Base-by-base conservation (phyloP, 352 stramenopile genomes). In the Pythium rhizo-oryzae region DNA sequence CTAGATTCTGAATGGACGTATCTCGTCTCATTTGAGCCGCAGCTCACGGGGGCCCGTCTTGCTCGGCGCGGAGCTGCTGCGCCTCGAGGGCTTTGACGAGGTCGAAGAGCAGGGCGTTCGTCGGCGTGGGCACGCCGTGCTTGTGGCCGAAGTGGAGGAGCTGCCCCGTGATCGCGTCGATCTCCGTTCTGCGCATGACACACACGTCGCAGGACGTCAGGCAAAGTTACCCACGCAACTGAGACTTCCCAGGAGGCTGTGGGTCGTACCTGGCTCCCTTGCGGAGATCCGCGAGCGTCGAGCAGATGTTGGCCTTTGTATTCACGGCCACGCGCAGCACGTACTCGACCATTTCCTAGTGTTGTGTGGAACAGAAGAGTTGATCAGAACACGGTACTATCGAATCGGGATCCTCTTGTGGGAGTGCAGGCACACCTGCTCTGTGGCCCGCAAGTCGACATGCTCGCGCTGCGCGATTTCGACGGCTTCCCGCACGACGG, bases 211-310 rank as follows among this genome's bases (percentile, higher is more conserved):
- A 46, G 24, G 52, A 19, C n/a, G n/a, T n/a, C 35, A 12, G 8
- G 9, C 13, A 58, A 5, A 25, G 50, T 4, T 11, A n/a, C n/a
- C n/a, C n/a, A 51, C 11, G 9, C 16, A n/a, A 60, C 18, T 9
- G 50, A 28, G 13, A 6, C 63, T 25, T 59, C 30, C 18, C 47
- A 2, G 16, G 39, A 4, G 12, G 12, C 16, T 19, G 4, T 3
- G 39, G 11, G 12, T 15, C 60, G 46, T 68, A 89, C 84, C 70
- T 84, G 0, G 76, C 81, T n/a, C 78, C 80, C 4, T 69, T 74
- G 50, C 84, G 84, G 15, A 94, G 69, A 77, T 94, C 86, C 6
- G 81, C 68, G 25, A 92, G 67, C 77, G 92, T 92, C 57, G 86
- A 94, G 65, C 86, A 93, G 30, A 90, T 60, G 59, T 94, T 94